phyloP scores from a whole-genome alignment of 768 basidiomycete genomes.

The Boletus tomentosulus region DNA sequence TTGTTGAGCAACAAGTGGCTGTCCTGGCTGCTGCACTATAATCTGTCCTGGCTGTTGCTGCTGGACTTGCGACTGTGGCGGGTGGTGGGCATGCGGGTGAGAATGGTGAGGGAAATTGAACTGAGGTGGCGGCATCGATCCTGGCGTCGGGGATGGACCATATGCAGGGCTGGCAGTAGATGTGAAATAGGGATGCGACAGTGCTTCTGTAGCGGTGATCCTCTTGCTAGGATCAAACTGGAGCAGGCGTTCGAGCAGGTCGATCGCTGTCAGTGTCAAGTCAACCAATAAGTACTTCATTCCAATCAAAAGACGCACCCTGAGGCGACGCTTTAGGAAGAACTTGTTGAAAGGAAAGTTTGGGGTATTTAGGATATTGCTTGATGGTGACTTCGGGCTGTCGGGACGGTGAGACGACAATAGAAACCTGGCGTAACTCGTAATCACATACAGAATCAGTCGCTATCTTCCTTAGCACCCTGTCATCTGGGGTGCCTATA shows the following conservation, averaged over 20 bases:
- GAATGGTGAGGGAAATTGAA: constrained; percentile 65
- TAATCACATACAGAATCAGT: constrained; percentile 71
- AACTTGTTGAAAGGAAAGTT: constrained; percentile 75
- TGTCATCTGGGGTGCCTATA: constrained; percentile 90
- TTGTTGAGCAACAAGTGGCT: constrained; percentile 35
- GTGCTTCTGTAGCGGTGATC: constrained; percentile 85
- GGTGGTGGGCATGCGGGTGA: constrained; percentile 39
- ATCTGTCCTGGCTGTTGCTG: constrained; percentile 40
- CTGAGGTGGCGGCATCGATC: constrained; percentile 62
- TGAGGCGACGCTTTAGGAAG: constrained; percentile 83
- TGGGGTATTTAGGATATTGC: constrained; percentile 83
- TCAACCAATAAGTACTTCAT: neutral
- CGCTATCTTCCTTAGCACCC: constrained; percentile 81
- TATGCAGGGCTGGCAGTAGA: constrained; percentile 38
- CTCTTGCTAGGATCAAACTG: constrained; percentile 95
- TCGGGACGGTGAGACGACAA: constrained; percentile 6
- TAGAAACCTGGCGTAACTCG: neutral
- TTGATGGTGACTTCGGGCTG: constrained; percentile 83
- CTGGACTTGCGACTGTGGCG: constrained; percentile 38
- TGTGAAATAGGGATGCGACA: constrained; percentile 90
- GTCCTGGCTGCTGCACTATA: constrained; percentile 37
- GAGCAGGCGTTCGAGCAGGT: constrained; percentile 89
- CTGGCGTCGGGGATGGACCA: constrained; percentile 36
- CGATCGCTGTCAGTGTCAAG: constrained; percentile 54
- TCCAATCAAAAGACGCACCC: constrained; percentile 40